Conservation (phyloP, 2,329 filamentous ascomycete genomes). For the Verticillium tricorpus region DNA sequence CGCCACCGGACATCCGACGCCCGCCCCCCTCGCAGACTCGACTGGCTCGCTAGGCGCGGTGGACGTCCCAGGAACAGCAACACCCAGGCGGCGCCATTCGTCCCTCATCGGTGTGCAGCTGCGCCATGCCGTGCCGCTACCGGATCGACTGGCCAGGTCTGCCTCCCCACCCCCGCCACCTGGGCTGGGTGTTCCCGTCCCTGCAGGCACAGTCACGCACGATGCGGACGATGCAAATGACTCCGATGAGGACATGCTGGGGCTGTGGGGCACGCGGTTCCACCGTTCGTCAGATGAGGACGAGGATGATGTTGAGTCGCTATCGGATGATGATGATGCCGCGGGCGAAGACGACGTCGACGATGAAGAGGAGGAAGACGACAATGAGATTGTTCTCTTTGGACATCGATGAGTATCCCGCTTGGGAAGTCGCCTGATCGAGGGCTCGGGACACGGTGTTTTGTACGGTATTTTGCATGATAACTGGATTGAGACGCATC, state of each 20-base stretch:
- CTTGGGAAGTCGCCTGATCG: background rate
- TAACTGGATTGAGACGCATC: background rate
- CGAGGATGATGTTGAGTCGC: constrained; percentile 35
- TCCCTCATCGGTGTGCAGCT: constrained; percentile 15
- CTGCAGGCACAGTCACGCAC: background rate
- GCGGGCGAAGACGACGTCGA: constrained; percentile 42
- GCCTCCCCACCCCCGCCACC: constrained; percentile 7
- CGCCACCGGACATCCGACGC: background rate
- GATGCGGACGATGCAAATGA: constrained; percentile 32
- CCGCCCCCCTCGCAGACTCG: background rate
- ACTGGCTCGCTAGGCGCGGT: background rate
- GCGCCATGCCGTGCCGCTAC: constrained; percentile 22
- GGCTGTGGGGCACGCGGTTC: constrained; percentile 43
- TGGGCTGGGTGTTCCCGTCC: constrained; percentile 8
- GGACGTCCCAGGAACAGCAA: background rate
- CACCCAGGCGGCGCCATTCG: constrained; percentile 31
- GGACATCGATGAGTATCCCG: constrained; percentile 38
- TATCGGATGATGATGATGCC: constrained; percentile 33
- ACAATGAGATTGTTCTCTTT: constrained; percentile 45
- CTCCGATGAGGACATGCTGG: constrained; percentile 41
- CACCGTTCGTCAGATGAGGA: constrained; percentile 15
- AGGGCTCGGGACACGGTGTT: background rate
- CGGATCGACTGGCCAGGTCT: constrained; percentile 33
- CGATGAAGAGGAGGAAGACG: constrained; percentile 44
- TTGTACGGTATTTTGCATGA: background rate